Evolutionary conservation across 495 filamentous ascomycete species (phyloP).

Genomic region (Neurospora intermedia): DNA sequence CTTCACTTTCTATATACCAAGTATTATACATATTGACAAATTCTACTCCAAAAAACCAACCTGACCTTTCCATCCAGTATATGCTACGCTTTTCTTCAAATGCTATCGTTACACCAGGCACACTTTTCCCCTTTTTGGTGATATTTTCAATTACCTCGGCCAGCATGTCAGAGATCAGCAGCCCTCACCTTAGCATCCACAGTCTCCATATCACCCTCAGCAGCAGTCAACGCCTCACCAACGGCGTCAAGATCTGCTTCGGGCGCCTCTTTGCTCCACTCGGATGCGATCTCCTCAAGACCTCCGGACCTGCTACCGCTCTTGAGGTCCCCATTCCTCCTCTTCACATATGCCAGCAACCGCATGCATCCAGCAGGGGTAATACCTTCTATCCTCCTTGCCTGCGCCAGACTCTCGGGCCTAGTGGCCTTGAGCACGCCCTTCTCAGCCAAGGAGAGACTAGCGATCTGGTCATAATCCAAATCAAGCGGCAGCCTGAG

Average conservation of each 20-base stretch:
- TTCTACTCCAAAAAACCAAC: background rate
- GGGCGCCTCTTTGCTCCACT: background rate
- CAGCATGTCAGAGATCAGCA: conserved; percentile 15
- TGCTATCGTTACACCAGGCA: background rate
- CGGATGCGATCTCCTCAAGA: background rate
- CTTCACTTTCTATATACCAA: background rate
- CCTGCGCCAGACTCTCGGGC: conserved; percentile 82
- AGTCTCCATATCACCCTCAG: conserved; percentile 23
- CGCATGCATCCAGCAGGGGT: conserved; percentile 50
- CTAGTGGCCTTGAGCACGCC: conserved; percentile 53
- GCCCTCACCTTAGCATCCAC: conserved; percentile 30
- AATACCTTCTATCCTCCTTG: conserved; percentile 72
- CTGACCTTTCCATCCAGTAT: background rate
- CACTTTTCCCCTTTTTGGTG: background rate
- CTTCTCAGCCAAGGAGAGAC: conserved; percentile 70
- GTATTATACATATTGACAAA: background rate
- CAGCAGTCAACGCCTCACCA: conserved; percentile 16
- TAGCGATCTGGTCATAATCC: conserved; percentile 60
- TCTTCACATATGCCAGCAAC: conserved; percentile 42
- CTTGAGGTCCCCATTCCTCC: background rate
- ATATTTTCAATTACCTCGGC: background rate
- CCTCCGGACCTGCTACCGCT: background rate
- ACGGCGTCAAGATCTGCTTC: conserved; percentile 3
- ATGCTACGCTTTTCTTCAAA: background rate
- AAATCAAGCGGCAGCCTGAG: conserved; percentile 63